Percentiles rank a stretch among this genome's conserved stretches.
These are phyloP conservation scores for Globisporangium nodosum DNA, from an alignment of 352 stramenopile species.

Conservation along the genomic window DNA sequence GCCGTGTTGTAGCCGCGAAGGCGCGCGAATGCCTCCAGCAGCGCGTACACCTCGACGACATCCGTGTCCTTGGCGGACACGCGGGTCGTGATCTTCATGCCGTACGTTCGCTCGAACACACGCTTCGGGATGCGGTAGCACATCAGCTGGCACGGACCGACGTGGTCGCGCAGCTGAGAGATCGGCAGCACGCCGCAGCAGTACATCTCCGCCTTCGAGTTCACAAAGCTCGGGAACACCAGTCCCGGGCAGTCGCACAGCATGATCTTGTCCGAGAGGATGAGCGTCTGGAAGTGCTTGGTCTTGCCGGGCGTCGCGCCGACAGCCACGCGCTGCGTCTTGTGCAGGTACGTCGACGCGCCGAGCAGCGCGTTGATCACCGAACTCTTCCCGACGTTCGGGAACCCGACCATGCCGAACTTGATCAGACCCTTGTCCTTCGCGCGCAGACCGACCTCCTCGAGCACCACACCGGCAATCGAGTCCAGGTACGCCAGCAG, in stretches of 20 bases:
- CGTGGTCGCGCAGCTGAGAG: slow-evolving; percentile 96
- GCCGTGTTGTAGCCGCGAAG: slow-evolving; percentile 91
- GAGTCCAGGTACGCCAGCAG: slow-evolving; percentile 65
- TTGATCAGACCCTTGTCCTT: slow-evolving; percentile 86
- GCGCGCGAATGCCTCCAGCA: slow-evolving; percentile 77
- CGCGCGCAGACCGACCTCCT: slow-evolving; percentile 52
- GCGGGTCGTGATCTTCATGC: slow-evolving; percentile 87
- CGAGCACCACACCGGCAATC: slow-evolving; percentile 49
- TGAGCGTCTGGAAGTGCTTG: slow-evolving; percentile 99
- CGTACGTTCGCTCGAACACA: slow-evolving; percentile 96
- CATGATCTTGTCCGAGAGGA: slow-evolving; percentile 95
- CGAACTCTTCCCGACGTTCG: slow-evolving; percentile 99
- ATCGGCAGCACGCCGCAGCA: slow-evolving; percentile 98
- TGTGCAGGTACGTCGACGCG: slow-evolving; percentile 93
- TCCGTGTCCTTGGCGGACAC: slow-evolving; percentile 71
- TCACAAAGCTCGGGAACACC: slow-evolving; percentile 99
- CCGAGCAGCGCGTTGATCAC: slow-evolving; percentile 99
- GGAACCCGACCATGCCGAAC: slow-evolving; percentile 99
- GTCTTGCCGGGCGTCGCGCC: slow-evolving; percentile 98
- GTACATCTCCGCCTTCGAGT: slow-evolving; percentile 98
- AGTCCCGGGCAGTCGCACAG: slow-evolving; percentile 99
- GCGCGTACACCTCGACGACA: slow-evolving; percentile 69
- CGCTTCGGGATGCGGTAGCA: slow-evolving; percentile 92
- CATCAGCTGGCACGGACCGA: slow-evolving; percentile 92
- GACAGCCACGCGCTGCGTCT: slow-evolving; percentile 95